A percentile compares a stretch with the other conserved stretches of the same genome.
Evolutionary conservation across 108 stramenopile species (phyloP).

Genomic region (Nitzschia sp.): DNA sequence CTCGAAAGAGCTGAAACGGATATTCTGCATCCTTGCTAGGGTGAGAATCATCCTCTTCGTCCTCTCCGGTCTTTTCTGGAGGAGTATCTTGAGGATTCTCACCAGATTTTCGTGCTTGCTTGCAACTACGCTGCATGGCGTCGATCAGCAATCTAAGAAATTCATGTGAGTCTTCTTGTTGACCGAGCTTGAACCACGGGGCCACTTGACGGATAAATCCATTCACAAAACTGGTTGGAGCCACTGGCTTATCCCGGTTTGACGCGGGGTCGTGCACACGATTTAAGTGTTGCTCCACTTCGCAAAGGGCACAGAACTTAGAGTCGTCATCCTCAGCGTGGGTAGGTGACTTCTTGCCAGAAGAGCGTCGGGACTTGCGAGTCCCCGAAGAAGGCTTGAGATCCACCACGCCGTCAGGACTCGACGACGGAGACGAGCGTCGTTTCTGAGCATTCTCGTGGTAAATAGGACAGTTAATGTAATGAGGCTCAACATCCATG

Average conservation of each 20-base stretch:
- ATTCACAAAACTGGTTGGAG: slow-evolving; percentile 72
- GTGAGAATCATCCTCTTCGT: slow-evolving; percentile 6
- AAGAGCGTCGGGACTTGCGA: slow-evolving; percentile 22
- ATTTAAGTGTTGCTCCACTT: slow-evolving; percentile 67
- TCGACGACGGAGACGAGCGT: slow-evolving; percentile 27
- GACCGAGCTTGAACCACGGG: slow-evolving; percentile 87
- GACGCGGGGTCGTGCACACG: slow-evolving; percentile 54
- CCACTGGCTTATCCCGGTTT: slow-evolving; percentile 55
- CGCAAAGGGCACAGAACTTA: slow-evolving; percentile 83
- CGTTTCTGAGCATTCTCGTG: slow-evolving; percentile 37
- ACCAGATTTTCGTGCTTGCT: slow-evolving; percentile 40
- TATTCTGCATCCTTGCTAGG: slow-evolving; percentile 56
- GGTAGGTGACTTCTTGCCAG: slow-evolving; percentile 3
- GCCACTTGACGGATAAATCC: slow-evolving; percentile 85
- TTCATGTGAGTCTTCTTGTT: slow-evolving; percentile 99
- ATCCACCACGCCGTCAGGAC: slow-evolving; percentile 33
- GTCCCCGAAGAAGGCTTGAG: slow-evolving; percentile 26
- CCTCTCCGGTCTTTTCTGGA: slow-evolving; percentile 14
- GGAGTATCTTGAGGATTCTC: slow-evolving; percentile 43
- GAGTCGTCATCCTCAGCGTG: slow-evolving; percentile 23
- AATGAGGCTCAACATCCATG: slow-evolving; percentile 79
- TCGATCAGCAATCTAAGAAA: slow-evolving; percentile 95
- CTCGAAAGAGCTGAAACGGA: slow-evolving; percentile 87
- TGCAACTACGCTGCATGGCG: slow-evolving; percentile 89
- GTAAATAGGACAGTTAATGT: slow-evolving; percentile 55